Conservation (phyloP, 2,329 filamentous ascomycete genomes). For the Penicillium sp. region DNA sequence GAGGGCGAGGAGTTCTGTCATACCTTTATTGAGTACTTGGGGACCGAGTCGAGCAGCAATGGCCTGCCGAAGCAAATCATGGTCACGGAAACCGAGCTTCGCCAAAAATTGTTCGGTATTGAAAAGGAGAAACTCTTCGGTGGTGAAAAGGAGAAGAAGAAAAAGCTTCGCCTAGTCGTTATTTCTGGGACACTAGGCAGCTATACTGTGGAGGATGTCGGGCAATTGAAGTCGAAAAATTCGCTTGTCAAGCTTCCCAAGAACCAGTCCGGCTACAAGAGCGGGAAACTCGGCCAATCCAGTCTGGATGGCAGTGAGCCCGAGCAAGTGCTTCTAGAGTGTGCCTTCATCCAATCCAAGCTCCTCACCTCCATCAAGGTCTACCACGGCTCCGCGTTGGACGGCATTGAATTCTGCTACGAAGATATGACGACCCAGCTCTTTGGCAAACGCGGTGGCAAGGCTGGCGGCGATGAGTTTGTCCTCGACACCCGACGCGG, state of each 20-base stretch:
- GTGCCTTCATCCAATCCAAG: slow-evolving; percentile 65
- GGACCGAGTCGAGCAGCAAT: slow-evolving; percentile 57
- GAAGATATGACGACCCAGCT: slow-evolving; percentile 81
- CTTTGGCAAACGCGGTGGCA: slow-evolving; percentile 78
- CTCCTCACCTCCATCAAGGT: slow-evolving; percentile 72
- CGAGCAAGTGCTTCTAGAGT: slow-evolving; percentile 72
- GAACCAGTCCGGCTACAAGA: slow-evolving; percentile 70
- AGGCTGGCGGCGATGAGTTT: slow-evolving; percentile 69
- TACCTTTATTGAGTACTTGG: slow-evolving; percentile 75
- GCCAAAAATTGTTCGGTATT: slow-evolving; percentile 65
- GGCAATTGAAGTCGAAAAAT: slow-evolving; percentile 66
- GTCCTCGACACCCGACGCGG: slow-evolving; percentile 78
- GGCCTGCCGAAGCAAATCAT: slow-evolving; percentile 68
- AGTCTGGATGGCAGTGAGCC: slow-evolving; percentile 67
- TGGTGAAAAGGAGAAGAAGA: slow-evolving; percentile 64
- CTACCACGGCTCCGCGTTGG: slow-evolving; percentile 72
- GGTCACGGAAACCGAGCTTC: slow-evolving; percentile 72
- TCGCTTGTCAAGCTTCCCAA: slow-evolving; percentile 72
- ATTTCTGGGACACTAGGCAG: slow-evolving; percentile 74
- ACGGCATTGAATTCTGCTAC: slow-evolving; percentile 90
- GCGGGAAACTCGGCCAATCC: slow-evolving; percentile 70
- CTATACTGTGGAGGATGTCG: slow-evolving; percentile 75
- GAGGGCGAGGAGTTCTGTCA: slow-evolving; percentile 80
- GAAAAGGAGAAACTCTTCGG: slow-evolving; percentile 71
- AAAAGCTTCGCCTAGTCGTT: slow-evolving; percentile 65